phyloP scores from a whole-genome alignment of 2,329 filamentous ascomycete genomes.

The Alternaria ethzedia region DNA sequence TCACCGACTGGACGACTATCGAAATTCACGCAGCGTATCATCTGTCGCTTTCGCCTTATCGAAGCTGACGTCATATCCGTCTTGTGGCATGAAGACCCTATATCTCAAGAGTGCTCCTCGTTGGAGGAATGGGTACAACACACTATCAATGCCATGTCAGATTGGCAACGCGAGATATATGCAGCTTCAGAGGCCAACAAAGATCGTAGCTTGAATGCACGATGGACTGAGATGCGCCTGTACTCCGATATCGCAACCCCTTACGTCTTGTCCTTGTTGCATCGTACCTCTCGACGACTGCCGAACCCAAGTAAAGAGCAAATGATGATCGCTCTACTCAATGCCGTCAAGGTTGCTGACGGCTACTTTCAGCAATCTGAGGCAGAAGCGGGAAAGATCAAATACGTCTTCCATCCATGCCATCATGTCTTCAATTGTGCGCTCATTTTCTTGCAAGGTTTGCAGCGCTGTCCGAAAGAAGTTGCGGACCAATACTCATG shows the following conservation, averaged over 20 bases:
- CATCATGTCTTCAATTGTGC: constrained; percentile 45
- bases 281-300: constrained; percentile 37
- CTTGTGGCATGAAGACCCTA: constrained; percentile 38
- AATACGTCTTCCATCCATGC: constrained; percentile 49
- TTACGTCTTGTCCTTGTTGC: constrained; percentile 40
- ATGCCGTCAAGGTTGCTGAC: constrained; percentile 41
- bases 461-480: constrained; percentile 41
- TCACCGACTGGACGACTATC: constrained; percentile 37
- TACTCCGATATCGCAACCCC: constrained; percentile 43
- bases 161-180: constrained; percentile 42
- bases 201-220: constrained; percentile 30
- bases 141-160: constrained; percentile 33
- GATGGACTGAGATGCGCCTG: constrained; percentile 45
- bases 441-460: constrained; percentile 39
- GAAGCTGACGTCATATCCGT: constrained; percentile 45
- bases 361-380: constrained; percentile 44
- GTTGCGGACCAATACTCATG: constrained; percentile 35
- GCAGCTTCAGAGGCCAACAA: constrained; percentile 35
- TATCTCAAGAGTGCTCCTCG: constrained; percentile 32
- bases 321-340: constrained; percentile 35
- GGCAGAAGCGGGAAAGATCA: constrained; percentile 43
- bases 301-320: constrained; percentile 36
- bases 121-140: constrained; percentile 40
- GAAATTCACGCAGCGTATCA: constrained; percentile 44
- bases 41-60: constrained; percentile 44